A percentile compares a stretch with the other conserved stretches of the same genome.
phyloP scores from a whole-genome alignment of 2,329 filamentous ascomycete genomes.

The Dryadomyces quercivorus region DNA sequence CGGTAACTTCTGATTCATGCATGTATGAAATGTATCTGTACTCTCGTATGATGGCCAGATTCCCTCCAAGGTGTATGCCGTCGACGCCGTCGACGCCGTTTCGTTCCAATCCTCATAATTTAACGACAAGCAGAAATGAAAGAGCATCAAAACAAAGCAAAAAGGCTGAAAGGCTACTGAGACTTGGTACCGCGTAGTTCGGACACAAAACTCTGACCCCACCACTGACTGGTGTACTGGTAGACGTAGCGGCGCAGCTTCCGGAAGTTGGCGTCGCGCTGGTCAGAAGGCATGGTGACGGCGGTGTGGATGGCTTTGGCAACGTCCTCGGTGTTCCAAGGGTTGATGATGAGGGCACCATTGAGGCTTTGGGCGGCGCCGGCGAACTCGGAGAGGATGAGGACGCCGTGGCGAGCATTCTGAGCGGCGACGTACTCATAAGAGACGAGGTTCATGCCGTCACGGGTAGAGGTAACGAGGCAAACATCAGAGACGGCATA shows the following conservation, averaged over 20 bases:
- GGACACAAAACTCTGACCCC: slow-evolving; percentile 84
- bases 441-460: slow-evolving; percentile 97
- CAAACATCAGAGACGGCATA: slow-evolving; percentile 90
- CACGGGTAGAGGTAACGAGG: slow-evolving; percentile 86
- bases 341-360: slow-evolving; percentile 88
- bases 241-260: slow-evolving; percentile 92
- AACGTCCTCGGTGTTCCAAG: slow-evolving; percentile 95
- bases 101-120: not conserved
- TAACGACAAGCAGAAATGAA: not conserved
- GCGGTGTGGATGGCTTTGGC: slow-evolving; percentile 89
- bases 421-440: slow-evolving; percentile 98
- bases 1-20: not conserved
- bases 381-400: slow-evolving; percentile 95
- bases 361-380: slow-evolving; percentile 92
- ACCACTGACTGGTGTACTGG: slow-evolving; percentile 96
- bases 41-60: not conserved
- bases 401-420: slow-evolving; percentile 75
- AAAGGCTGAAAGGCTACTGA: not conserved
- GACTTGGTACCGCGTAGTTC: slow-evolving; percentile 41
- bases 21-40: not conserved
- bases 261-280: slow-evolving; percentile 73
- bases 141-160: not conserved
- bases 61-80: not conserved
- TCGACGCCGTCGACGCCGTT: slow-evolving; percentile 1
- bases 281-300: slow-evolving; percentile 90